A percentile compares a stretch with the other conserved stretches of the same genome.
Evolutionary conservation across 768 basidiomycete genomes (phyloP).

Genomic region (Psilocybe azurescens): DNA sequence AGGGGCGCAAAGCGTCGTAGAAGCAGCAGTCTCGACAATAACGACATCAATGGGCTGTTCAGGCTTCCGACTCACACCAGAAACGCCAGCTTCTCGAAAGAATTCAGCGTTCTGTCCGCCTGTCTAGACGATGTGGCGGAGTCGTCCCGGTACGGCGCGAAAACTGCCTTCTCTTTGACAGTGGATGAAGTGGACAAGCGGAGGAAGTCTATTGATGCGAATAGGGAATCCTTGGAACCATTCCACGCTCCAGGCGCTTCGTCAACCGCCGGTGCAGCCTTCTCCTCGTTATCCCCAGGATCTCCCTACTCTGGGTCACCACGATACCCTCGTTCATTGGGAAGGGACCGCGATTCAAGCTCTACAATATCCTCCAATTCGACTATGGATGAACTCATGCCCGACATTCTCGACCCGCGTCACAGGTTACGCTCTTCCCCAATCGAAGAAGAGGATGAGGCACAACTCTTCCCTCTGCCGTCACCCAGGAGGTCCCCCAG

Average conservation of each 20-base stretch:
- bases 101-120: constrained; percentile 17
- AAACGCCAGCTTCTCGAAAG: constrained; percentile 5
- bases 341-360: constrained; percentile 17
- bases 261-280: constrained; percentile 14
- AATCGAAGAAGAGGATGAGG: constrained; percentile 61
- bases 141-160: constrained; percentile 4
- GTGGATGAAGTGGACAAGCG: constrained; percentile 73
- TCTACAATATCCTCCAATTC: constrained; percentile 15
- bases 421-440: constrained; percentile 36
- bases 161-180: constrained; percentile 42
- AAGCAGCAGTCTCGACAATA: constrained; percentile 43
- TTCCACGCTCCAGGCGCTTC: constrained; percentile 14
- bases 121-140: constrained; percentile 4
- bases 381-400: constrained; percentile 11
- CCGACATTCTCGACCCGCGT: constrained; percentile 19
- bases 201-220: constrained; percentile 47
- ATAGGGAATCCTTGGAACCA: constrained; percentile 4
- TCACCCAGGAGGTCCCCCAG: constrained; percentile 55
- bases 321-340: constrained; percentile 16
- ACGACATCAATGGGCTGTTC: constrained; percentile 12
- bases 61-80: constrained; percentile 7
- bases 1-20: constrained; percentile 66
- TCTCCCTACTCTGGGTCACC: constrained; percentile 18
- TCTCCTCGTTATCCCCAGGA: constrained; percentile 16
- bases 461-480: constrained; percentile 59